Conservation (phyloP, 1,284 basidiomycete species). For the Boletus albobrunnescens region DNA sequence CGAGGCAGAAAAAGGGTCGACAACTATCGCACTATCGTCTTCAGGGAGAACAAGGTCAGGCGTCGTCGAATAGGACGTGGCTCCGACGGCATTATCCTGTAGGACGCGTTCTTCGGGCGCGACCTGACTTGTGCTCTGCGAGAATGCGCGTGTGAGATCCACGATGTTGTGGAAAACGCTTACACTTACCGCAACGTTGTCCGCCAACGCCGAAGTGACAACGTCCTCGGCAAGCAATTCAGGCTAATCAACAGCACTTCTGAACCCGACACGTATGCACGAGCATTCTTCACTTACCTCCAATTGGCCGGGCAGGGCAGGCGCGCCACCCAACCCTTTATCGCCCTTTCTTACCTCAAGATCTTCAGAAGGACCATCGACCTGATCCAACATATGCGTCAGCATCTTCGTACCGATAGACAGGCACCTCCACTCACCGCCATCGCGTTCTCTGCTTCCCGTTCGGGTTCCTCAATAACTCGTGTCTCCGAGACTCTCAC, state of each 20-base stretch:
- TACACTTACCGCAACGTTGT: constrained; percentile 6
- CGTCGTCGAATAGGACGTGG: not conserved
- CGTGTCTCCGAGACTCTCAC: not conserved
- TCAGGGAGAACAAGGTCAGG: constrained; percentile 24
- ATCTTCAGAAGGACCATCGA: not conserved
- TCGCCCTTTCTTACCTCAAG: not conserved
- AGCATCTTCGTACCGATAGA: not conserved
- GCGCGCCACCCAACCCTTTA: not conserved
- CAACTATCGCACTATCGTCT: not conserved
- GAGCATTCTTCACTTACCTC: not conserved
- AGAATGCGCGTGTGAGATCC: not conserved
- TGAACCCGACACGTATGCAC: not conserved
- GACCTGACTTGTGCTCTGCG: constrained; percentile 4
- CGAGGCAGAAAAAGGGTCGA: not conserved
- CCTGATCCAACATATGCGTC: constrained; percentile 1
- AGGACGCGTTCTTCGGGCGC: not conserved
- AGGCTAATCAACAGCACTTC: not conserved
- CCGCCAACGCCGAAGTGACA: not conserved
- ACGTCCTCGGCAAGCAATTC: not conserved
- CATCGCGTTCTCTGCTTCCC: not conserved
- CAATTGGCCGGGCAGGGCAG: not conserved
- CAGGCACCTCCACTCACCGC: constrained; percentile 7
- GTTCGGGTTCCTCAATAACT: not conserved
- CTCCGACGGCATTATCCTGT: not conserved
- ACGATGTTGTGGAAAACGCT: too few species aligned